Evolutionary conservation across 495 filamentous ascomycete genomes (phyloP).

Genomic region (Podospora australis): DNA sequence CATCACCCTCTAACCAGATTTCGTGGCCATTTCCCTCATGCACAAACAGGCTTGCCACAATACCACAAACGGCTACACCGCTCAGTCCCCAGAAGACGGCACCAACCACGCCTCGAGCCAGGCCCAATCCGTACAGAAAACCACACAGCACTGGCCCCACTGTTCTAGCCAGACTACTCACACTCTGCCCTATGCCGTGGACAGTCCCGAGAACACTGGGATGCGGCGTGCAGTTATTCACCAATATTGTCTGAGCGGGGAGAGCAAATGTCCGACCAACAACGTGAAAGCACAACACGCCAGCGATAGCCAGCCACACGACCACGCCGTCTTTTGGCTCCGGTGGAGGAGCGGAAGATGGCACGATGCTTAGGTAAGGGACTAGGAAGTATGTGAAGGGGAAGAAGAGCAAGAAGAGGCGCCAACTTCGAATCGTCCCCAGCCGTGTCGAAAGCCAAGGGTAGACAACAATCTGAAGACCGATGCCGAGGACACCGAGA

Average conservation of each 20-base stretch:
- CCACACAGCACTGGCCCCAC: conserved; percentile 69
- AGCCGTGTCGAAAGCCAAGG: conserved; percentile 59
- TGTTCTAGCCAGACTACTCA: conserved; percentile 62
- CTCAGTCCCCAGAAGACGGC: conserved; percentile 73
- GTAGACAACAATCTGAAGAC: conserved; percentile 71
- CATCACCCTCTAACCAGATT: conserved; percentile 60
- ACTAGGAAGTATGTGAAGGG: conserved; percentile 65
- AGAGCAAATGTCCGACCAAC: conserved; percentile 76
- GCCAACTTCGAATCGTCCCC: conserved; percentile 63
- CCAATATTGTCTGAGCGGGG: conserved; percentile 67
- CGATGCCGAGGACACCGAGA: conserved; percentile 69
- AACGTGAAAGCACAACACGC: conserved; percentile 66
- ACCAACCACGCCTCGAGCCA: conserved; percentile 65
- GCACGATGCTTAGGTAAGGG: conserved; percentile 67
- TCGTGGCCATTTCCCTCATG: conserved; percentile 70
- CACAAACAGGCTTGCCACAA: conserved; percentile 58
- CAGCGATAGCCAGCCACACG: conserved; percentile 63
- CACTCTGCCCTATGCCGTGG: conserved; percentile 74
- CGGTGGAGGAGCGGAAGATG: conserved; percentile 53
- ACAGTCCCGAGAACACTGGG: conserved; percentile 74
- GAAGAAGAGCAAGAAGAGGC: conserved; percentile 63
- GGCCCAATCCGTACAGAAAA: conserved; percentile 61
- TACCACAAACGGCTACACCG: conserved; percentile 54
- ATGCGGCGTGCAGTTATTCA: conserved; percentile 80
- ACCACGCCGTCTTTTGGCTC: conserved; percentile 55